A percentile compares a stretch with the other conserved stretches of the same genome.
These are phyloP conservation scores for Talaromyces atroroseus DNA, from an alignment of 2,329 filamentous ascomycete genomes.

Conservation along the genomic window DNA sequence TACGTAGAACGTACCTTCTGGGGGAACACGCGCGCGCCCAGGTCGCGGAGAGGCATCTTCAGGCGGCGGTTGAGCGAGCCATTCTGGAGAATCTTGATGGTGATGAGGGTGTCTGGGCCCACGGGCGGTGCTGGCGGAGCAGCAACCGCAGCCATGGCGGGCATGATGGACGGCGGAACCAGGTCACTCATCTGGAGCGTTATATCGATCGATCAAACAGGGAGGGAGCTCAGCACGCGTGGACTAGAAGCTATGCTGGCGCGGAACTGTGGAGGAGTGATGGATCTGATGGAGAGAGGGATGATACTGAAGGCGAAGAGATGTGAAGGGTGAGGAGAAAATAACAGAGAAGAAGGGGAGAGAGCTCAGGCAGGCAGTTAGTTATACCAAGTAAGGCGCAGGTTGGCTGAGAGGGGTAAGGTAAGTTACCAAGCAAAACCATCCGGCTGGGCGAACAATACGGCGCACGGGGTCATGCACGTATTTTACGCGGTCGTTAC, in stretches of 20 bases:
- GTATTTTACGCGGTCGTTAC: neutral
- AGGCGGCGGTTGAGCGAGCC: slow-evolving; percentile 67
- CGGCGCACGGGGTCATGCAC: neutral
- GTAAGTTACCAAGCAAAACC: neutral
- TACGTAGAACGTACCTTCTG: slow-evolving; percentile 64
- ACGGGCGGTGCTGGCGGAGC: slow-evolving; percentile 42
- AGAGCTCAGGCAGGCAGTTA: neutral
- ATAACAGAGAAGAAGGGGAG: neutral
- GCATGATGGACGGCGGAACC: slow-evolving; percentile 1
- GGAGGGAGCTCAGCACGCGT: neutral
- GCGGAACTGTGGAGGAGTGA: neutral
- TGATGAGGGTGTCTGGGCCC: slow-evolving; percentile 67
- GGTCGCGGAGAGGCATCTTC: slow-evolving; percentile 83
- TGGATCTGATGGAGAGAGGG: neutral
- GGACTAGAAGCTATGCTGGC: neutral
- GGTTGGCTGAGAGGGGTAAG: neutral
- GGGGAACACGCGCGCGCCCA: slow-evolving; percentile 68
- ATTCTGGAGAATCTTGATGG: slow-evolving; percentile 76
- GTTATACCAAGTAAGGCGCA: neutral
- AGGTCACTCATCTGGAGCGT: neutral
- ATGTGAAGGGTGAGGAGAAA: no score
- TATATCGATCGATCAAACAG: neutral
- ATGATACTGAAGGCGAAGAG: neutral
- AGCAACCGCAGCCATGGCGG: slow-evolving; percentile 36
- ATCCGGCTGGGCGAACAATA: neutral